These are phyloP conservation scores for Clitoria ternatea DNA, from an alignment of 306 rosid genomes.

Conservation along the genomic window DNA sequence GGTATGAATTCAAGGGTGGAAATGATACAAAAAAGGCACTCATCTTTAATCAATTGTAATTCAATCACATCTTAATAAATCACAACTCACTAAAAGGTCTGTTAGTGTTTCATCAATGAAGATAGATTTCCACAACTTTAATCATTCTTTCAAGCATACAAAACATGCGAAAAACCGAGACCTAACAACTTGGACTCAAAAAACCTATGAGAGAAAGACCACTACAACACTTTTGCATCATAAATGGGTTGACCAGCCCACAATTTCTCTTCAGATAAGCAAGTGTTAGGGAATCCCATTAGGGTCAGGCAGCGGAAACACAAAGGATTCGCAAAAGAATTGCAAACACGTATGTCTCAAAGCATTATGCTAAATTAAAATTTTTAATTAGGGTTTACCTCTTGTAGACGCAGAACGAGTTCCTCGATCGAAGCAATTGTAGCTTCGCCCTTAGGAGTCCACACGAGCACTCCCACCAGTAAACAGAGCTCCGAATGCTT, in stretches of 20 bases:
- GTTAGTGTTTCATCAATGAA: conserved; percentile 47
- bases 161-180: conserved; percentile 75
- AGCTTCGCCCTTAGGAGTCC: no score
- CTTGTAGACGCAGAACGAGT: no score
- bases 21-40: conserved; percentile 44
- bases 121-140: conserved; percentile 37
- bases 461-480: no score
- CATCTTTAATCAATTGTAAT: conserved; percentile 39
- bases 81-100: conserved; percentile 51
- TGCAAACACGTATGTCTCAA: no score
- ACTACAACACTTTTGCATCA: conserved; percentile 64
- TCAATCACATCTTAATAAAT: conserved; percentile 43
- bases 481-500: no score
- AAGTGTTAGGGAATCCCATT: no score
- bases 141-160: conserved; percentile 92
- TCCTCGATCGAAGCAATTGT: no score
- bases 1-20: conserved; percentile 27
- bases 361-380: no score
- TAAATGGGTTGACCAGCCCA: conserved; percentile 58
- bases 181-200: conserved; percentile 62
- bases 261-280: conserved; percentile 68
- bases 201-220: conserved; percentile 88
- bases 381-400: no score
- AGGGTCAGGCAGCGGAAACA: no score
- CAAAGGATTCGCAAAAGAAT: no score